These are phyloP conservation scores for Erodium maritimum DNA, from an alignment of 345 rosid species.

Conservation along the genomic window DNA sequence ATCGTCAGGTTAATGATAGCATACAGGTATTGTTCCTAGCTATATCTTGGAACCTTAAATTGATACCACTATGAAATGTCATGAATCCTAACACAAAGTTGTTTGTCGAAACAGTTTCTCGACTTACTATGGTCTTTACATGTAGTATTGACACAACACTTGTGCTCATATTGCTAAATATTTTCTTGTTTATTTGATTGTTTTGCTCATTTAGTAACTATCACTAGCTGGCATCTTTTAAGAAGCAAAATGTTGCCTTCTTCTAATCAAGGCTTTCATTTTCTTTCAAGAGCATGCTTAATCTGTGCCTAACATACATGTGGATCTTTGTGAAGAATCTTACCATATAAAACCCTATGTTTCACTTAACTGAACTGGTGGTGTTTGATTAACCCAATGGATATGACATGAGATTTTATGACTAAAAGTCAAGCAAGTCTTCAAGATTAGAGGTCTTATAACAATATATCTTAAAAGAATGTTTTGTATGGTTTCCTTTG, in stretches of 20 bases:
- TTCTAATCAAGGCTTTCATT: neutral
- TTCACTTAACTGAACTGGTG: neutral
- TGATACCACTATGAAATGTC: neutral
- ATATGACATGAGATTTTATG: neutral
- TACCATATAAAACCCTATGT: neutral
- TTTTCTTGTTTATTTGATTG: neutral
- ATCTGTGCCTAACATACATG: too few species aligned
- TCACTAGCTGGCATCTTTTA: neutral
- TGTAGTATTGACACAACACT: too few species aligned
- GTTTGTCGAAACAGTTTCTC: neutral
- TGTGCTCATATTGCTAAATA: neutral
- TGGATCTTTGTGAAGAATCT: neutral
- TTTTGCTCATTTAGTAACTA: neutral
- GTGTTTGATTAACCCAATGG: neutral
- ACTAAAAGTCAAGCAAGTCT: neutral
- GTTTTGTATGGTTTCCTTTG: neutral
- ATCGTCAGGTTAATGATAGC: constrained; percentile 84
- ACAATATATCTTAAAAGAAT: neutral
- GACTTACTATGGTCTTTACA: neutral
- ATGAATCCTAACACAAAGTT: too few species aligned
- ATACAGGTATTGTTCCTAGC: constrained; percentile 44
- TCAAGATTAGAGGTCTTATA: neutral
- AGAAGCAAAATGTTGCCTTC: neutral
- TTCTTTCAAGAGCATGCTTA: neutral
- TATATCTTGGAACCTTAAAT: neutral